A percentile compares a stretch with the other conserved stretches of the same genome.
Evolutionary conservation across 129 eudicot genomes (phyloP).

Genomic region (Lonicera japonica): DNA sequence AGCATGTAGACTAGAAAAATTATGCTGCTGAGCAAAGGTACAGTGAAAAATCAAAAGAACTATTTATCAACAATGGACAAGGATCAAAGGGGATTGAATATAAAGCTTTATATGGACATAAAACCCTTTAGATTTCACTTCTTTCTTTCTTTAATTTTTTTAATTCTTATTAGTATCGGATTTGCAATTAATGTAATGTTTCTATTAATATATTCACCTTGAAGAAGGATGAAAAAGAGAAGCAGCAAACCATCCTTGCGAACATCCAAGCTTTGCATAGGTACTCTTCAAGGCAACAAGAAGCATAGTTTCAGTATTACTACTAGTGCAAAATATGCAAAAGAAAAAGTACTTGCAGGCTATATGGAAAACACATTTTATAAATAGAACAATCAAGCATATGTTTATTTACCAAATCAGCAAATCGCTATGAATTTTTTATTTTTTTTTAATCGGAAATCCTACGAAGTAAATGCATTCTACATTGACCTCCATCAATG

Average conservation of each 20-base stretch:
- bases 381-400: not conserved
- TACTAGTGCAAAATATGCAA: not conserved
- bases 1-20: no score
- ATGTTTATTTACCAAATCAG: not conserved
- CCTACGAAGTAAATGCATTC: not conserved
- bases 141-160: no score
- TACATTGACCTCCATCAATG: not conserved
- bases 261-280: constrained; percentile 73
- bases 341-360: not conserved
- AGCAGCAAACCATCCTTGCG: constrained; percentile 94
- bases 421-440: no score
- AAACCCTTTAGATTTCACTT: no score
- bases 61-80: no score
- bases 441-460: not conserved
- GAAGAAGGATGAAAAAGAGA: constrained; percentile 73
- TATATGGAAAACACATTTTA: not conserved
- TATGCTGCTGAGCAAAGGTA: no score
- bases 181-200: no score
- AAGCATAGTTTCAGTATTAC: constrained; percentile 6
- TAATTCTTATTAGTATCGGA: no score
- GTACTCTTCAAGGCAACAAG: constrained; percentile 47
- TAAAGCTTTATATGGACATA: no score
- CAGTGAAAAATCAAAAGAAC: no score
- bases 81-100: no score
- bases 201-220: constrained; percentile 55